These are phyloP conservation scores for Deinandra increscens DNA, from an alignment of 129 eudicot species.

Conservation along the genomic window DNA sequence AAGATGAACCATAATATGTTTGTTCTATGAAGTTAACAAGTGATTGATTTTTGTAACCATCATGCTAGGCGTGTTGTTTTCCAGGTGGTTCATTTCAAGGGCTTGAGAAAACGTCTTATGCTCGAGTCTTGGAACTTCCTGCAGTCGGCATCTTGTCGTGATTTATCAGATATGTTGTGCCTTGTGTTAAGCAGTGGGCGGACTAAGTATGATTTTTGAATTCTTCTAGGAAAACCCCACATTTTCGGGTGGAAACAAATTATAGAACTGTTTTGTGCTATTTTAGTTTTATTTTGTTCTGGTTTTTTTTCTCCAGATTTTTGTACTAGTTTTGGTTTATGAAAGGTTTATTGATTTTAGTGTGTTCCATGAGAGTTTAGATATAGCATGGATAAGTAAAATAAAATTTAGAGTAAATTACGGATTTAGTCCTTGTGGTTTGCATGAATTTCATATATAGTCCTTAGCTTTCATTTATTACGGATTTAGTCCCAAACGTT, in stretches of 20 bases:
- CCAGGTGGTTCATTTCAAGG: constrained; percentile 87
- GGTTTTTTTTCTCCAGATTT: background rate
- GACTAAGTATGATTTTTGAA: constrained; percentile 71
- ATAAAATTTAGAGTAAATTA: no score
- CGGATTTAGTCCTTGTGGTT: no score
- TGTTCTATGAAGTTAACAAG: background rate
- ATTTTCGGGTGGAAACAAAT: background rate
- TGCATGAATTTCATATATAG: no score
- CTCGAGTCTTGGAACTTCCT: constrained; percentile 87
- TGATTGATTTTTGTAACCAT: constrained; percentile 1
- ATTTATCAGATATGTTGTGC: constrained; percentile 75
- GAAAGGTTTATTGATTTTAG: background rate
- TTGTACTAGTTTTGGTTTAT: background rate
- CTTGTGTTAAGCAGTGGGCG: constrained; percentile 74
- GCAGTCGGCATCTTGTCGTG: constrained; percentile 48
- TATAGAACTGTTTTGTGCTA: constrained; percentile 7
- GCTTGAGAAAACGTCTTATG: constrained; percentile 86
- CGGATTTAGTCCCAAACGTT: no score
- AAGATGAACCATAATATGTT: background rate
- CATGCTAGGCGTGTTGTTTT: background rate
- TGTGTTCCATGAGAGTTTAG: no score
- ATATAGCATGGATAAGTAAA: no score
- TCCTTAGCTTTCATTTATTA: no score
- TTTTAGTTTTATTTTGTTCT: background rate
- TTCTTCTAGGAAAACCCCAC: background rate